phyloP scores from a whole-genome alignment of 257 asterid species.

The Oldenlandia corymbosa region DNA sequence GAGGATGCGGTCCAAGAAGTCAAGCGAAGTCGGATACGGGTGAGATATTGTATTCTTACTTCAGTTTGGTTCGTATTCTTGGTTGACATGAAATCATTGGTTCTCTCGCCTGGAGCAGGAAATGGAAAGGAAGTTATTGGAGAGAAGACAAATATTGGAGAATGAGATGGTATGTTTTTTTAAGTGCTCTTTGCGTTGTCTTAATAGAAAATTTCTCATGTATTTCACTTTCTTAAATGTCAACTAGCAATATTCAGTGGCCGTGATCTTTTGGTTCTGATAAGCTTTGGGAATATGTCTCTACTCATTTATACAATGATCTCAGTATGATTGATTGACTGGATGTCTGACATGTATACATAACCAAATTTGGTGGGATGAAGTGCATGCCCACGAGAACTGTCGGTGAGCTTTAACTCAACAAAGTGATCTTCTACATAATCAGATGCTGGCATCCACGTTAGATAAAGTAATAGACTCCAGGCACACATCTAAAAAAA shows the following conservation, averaged over 20 bases:
- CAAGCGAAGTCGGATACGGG: conserved; percentile 78
- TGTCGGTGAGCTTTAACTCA: too few species aligned
- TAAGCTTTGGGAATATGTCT: background rate
- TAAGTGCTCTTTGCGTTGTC: conserved; percentile 4
- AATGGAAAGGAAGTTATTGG: conserved; percentile 83
- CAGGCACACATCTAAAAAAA: background rate
- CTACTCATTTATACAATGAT: background rate
- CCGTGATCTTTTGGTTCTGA: background rate
- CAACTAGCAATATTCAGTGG: background rate
- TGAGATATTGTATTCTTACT: conserved; percentile 33
- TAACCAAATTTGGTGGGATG: background rate
- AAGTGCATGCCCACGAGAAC: background rate
- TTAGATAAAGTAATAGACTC: background rate
- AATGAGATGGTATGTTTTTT: conserved; percentile 67
- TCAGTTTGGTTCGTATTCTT: conserved; percentile 7
- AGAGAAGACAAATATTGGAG: conserved; percentile 57
- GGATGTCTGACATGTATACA: background rate
- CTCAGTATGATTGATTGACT: background rate
- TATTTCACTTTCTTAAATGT: background rate
- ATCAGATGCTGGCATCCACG: background rate
- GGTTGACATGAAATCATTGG: conserved; percentile 14
- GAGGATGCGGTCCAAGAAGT: conserved; percentile 95
- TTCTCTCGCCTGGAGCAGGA: conserved; percentile 45
- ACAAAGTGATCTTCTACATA: background rate
- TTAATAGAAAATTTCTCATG: background rate